Conservation (phyloP, 2,329 filamentous ascomycete genomes). For the Elsinoe perseae region DNA sequence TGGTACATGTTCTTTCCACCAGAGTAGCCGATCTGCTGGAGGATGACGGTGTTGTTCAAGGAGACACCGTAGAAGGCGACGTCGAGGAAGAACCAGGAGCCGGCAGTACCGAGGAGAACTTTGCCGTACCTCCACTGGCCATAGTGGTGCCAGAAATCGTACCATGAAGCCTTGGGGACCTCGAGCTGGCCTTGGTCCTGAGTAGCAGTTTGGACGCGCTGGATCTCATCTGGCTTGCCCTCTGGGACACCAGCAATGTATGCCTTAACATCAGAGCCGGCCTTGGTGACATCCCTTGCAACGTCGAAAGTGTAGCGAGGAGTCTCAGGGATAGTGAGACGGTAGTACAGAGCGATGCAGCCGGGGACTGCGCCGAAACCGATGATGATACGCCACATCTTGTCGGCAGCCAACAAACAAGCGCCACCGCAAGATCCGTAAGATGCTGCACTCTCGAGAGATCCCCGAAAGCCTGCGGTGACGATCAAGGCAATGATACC, state of each 20-base stretch:
- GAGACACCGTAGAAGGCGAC: slow-evolving; percentile 52
- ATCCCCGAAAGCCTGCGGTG: slow-evolving; percentile 32
- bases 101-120: slow-evolving; percentile 68
- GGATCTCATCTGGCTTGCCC: slow-evolving; percentile 58
- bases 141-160: slow-evolving; percentile 66
- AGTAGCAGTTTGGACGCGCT: slow-evolving; percentile 51
- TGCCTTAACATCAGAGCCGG: slow-evolving; percentile 62
- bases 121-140: slow-evolving; percentile 61
- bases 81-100: slow-evolving; percentile 78
- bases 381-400: slow-evolving; percentile 79
- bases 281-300: slow-evolving; percentile 65
- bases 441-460: slow-evolving; percentile 30
- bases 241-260: slow-evolving; percentile 61
- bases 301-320: slow-evolving; percentile 84
- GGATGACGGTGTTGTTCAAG: slow-evolving; percentile 67
- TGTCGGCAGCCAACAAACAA: slow-evolving; percentile 68
- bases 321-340: slow-evolving; percentile 79
- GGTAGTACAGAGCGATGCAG: slow-evolving; percentile 75
- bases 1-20: slow-evolving; percentile 60
- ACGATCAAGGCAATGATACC: slow-evolving; percentile 68
- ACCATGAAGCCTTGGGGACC: slow-evolving; percentile 62
- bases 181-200: slow-evolving; percentile 49
- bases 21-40: slow-evolving; percentile 64
- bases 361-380: slow-evolving; percentile 75
- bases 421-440: slow-evolving; percentile 52